Conservation (phyloP, 345 rosid species). For the Camelina sativa region DNA sequence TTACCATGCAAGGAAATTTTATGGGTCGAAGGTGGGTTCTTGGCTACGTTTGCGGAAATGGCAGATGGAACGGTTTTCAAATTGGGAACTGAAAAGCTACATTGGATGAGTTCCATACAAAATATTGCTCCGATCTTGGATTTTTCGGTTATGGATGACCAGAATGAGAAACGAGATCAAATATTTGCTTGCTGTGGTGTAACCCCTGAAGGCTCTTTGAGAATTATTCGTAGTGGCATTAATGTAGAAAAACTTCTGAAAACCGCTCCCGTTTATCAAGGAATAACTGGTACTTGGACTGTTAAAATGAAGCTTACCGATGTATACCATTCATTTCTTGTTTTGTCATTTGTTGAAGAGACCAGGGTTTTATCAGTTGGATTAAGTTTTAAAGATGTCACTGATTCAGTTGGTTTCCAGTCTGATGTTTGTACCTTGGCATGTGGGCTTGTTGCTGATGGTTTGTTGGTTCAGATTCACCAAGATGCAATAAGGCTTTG, state of each 20-base stretch:
- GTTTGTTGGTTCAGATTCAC: conserved; percentile 87
- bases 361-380: conserved; percentile 96
- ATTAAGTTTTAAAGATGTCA: conserved; percentile 89
- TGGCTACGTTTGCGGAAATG: conserved; percentile 89
- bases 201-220: conserved; percentile 94
- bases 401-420: conserved; percentile 93
- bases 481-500: conserved; percentile 84
- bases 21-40: conserved; percentile 86
- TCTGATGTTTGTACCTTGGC: conserved; percentile 95
- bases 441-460: conserved; percentile 85
- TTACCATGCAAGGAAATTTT: conserved; percentile 80
- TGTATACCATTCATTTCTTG: conserved; percentile 89
- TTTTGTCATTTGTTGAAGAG: conserved; percentile 94
- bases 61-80: conserved; percentile 89
- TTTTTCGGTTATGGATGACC: conserved; percentile 82
- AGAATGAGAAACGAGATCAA: conserved; percentile 88
- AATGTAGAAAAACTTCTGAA: conserved; percentile 81
- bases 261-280: conserved; percentile 91
- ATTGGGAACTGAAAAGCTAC: conserved; percentile 70
- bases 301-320: conserved; percentile 73
- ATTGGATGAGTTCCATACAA: conserved; percentile 68
- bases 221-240: conserved; percentile 86
- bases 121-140: conserved; percentile 93
- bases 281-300: conserved; percentile 94
- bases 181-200: conserved; percentile 96